Evolutionary conservation across 805 yeast species (phyloP).

Genomic region (Soucietia sequanensis): DNA sequence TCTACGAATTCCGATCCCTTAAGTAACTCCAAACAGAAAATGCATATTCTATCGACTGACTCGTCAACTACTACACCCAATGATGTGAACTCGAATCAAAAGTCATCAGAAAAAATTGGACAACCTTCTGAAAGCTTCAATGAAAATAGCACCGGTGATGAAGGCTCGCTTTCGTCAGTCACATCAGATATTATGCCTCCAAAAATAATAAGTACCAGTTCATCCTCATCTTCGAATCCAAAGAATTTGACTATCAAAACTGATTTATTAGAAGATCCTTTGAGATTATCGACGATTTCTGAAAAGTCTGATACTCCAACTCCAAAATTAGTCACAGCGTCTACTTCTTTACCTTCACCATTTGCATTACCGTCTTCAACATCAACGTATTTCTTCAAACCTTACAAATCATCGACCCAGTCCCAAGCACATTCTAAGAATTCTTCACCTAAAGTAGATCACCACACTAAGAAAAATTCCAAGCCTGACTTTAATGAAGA

Average conservation of each 20-base stretch:
- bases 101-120: no score
- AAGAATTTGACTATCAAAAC: constrained; percentile 13
- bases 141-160: no score
- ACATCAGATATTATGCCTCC: no score
- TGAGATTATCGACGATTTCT: constrained; percentile 10
- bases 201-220: no score
- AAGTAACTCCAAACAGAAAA: no score
- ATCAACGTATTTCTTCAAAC: constrained; percentile 39
- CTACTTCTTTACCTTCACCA: constrained; percentile 30
- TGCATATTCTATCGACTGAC: no score
- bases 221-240: constrained; percentile 3
- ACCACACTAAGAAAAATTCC: constrained; percentile 3
- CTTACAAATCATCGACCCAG: constrained; percentile 3
- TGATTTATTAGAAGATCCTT: constrained; percentile 1
- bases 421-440: background rate
- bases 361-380: constrained; percentile 47
- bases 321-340: constrained; percentile 11
- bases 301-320: constrained; percentile 11
- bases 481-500: constrained; percentile 15
- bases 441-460: no score
- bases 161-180: no score
- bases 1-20: no score
- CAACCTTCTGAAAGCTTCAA: no score
- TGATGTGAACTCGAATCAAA: no score
- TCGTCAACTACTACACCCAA: no score